These are phyloP conservation scores for Blastocystis sp. DNA, from an alignment of 352 stramenopile species.

Conservation along the genomic window DNA sequence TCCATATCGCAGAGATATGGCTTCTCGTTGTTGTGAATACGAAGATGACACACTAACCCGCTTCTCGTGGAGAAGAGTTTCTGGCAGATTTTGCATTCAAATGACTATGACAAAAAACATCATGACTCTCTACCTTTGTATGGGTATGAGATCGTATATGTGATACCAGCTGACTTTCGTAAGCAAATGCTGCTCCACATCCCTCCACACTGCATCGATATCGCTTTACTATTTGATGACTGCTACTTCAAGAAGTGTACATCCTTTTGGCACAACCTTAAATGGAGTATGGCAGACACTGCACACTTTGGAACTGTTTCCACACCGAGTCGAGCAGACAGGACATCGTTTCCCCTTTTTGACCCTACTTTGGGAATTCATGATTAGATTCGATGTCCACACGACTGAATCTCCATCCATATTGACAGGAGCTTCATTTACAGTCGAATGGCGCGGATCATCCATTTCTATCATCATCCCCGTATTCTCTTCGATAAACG, in stretches of 20 bases:
- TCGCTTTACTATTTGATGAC: not conserved
- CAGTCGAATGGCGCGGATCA: not conserved
- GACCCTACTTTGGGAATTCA: not conserved
- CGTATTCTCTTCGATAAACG: not conserved
- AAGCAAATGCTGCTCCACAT: not conserved
- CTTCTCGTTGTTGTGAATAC: constrained; percentile 47
- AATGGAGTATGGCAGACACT: constrained; percentile 32
- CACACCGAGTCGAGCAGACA: constrained; percentile 15
- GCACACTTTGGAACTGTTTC: constrained; percentile 50
- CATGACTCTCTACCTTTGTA: not conserved
- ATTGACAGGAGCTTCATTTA: not conserved
- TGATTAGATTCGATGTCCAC: constrained; percentile 34
- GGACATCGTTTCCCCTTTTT: constrained; percentile 56
- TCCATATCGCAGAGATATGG: constrained; percentile 46
- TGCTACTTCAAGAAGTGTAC: not conserved
- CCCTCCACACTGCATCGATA: not conserved
- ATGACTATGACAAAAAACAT: not conserved
- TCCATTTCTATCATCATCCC: not conserved
- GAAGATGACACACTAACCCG: not conserved
- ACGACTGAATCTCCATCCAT: not conserved
- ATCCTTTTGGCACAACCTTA: not conserved
- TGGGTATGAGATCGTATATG: constrained; percentile 14
- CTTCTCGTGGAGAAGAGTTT: constrained; percentile 12
- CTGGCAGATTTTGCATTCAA: constrained; percentile 3
- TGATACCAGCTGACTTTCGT: constrained; percentile 28